Conservation (phyloP, 2,329 filamentous ascomycete genomes). For the Sporothrix protearum region DNA sequence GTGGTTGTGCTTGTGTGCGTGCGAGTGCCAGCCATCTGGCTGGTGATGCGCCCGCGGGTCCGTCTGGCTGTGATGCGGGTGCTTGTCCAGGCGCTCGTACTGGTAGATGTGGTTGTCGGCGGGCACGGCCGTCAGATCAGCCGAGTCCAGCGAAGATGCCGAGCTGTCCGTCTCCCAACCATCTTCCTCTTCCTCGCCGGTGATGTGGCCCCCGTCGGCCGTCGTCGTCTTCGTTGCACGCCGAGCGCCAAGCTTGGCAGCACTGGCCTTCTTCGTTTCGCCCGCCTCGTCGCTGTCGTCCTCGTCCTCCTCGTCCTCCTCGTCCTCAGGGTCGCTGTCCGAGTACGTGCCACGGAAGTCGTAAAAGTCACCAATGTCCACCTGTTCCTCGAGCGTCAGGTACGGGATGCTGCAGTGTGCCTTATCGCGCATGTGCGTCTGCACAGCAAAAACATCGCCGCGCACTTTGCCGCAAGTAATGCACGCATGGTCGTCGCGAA, state of each 20-base stretch:
- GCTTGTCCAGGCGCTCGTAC: constrained; percentile 67
- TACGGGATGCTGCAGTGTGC: constrained; percentile 97
- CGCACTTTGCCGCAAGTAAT: constrained; percentile 83
- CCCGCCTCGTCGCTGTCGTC: constrained; percentile 52
- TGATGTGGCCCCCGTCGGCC: constrained; percentile 34
- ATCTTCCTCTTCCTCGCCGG: constrained; percentile 56
- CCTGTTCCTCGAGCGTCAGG: constrained; percentile 79
- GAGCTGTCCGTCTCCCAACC: constrained; percentile 96
- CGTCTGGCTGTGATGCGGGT: constrained; percentile 70
- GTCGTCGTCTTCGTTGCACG: constrained; percentile 52
- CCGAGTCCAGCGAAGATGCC: constrained; percentile 81
- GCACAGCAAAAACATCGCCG: constrained; percentile 71
- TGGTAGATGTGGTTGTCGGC: constrained; percentile 68
- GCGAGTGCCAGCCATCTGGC: constrained; percentile 75
- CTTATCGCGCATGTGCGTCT: constrained; percentile 97
- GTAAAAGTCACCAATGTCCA: constrained; percentile 94
- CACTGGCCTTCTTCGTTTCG: constrained; percentile 40
- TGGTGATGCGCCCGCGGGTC: constrained; percentile 71
- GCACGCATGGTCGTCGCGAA: constrained; percentile 78
- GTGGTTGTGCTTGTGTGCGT: constrained; percentile 70
- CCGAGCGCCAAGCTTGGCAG: constrained; percentile 66
- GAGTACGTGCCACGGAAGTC: constrained; percentile 96
- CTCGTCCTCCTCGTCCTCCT: constrained; percentile 59
- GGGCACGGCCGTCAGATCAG: constrained; percentile 75
- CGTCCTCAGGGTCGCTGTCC: constrained; percentile 52